These are phyloP conservation scores for Sclerotinia glacialis DNA, from an alignment of 2,329 filamentous ascomycete species.

Conservation along the genomic window DNA sequence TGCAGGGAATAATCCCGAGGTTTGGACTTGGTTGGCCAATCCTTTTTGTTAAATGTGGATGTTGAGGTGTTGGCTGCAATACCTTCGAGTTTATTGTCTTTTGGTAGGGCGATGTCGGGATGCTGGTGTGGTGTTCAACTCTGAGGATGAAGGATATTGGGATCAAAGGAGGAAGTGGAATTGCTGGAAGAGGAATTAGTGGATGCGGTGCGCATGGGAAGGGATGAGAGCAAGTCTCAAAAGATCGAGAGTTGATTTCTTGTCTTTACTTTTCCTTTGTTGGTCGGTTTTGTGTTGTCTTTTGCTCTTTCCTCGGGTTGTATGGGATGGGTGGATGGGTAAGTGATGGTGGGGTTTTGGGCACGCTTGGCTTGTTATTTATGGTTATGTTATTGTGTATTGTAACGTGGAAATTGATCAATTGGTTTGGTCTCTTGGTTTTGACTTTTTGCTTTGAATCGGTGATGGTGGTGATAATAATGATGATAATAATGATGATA, in stretches of 20 bases:
- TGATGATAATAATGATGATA: not conserved
- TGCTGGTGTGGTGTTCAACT: not conserved
- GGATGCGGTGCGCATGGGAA: not conserved
- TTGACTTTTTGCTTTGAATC: not conserved
- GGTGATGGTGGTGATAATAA: no score
- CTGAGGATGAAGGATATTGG: not conserved
- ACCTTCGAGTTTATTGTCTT: no score
- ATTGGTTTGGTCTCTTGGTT: not conserved
- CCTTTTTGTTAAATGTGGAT: not conserved
- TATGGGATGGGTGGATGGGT: not conserved
- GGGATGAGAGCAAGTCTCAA: not conserved
- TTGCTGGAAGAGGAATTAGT: not conserved
- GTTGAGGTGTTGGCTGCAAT: not conserved
- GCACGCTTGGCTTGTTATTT: not conserved
- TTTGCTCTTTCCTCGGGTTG: not conserved
- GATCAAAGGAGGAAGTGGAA: rapidly evolving
- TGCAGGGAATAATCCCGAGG: not conserved
- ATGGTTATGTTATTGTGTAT: not conserved
- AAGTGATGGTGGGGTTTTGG: not conserved
- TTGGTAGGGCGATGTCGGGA: no score
- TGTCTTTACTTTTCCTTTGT: slow-evolving; percentile 6
- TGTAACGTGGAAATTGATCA: not conserved
- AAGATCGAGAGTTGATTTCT: slow-evolving; percentile 10
- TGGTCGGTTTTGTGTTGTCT: not conserved
- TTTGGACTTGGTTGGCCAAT: not conserved